phyloP scores from a whole-genome alignment of 108 stramenopile genomes.

The Nannochloropsis gaditana region DNA sequence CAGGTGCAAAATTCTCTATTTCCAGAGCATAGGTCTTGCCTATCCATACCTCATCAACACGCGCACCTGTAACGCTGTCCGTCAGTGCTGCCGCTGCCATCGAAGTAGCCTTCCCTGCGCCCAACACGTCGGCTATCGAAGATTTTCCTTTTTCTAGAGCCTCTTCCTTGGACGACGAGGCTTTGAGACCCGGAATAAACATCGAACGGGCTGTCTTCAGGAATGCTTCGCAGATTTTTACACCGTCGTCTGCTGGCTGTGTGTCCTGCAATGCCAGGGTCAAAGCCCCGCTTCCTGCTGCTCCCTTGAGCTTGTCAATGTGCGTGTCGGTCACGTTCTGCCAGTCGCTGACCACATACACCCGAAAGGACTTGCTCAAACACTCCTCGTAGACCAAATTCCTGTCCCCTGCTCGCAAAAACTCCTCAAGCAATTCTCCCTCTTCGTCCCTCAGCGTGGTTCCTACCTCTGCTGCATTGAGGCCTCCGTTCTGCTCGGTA shows the following conservation, averaged over 20 bases:
- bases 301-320: background rate
- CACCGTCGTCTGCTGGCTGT: background rate
- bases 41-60: background rate
- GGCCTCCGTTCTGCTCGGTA: background rate
- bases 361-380: background rate
- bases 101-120: no score
- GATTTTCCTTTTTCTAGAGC: background rate
- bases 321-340: background rate
- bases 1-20: background rate
- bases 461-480: background rate
- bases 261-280: background rate
- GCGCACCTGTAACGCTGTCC: background rate
- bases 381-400: background rate
- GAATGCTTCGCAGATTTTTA: constrained; percentile 7
- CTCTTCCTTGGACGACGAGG: background rate
- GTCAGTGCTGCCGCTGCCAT: background rate
- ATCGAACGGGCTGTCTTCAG: background rate
- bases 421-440: background rate
- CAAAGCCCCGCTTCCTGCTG: background rate
- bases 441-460: background rate
- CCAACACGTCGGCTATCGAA: background rate
- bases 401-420: background rate
- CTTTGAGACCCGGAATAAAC: background rate
- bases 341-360: background rate
- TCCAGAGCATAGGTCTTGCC: background rate